Evolutionary conservation across 140 eudicot genomes (phyloP).

Genomic region (Oenanthe javanica): DNA sequence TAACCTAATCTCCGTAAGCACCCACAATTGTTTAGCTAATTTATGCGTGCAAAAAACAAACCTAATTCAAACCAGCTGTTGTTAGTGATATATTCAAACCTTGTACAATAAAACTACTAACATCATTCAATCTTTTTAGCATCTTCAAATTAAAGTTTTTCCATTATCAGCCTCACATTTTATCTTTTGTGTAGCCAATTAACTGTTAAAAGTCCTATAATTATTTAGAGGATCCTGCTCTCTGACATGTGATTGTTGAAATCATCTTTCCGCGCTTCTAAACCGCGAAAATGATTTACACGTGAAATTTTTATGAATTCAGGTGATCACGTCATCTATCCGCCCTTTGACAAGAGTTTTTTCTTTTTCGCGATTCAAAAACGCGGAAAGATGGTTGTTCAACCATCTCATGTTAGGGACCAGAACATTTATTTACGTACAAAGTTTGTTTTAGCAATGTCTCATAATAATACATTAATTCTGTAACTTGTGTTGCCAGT

Average conservation of each 20-base stretch:
- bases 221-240: neutral
- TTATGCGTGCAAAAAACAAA: neutral
- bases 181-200: neutral
- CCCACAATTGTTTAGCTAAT: neutral
- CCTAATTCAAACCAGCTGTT: neutral
- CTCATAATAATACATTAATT: neutral
- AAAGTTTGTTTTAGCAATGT: neutral
- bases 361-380: too few relatives aligned
- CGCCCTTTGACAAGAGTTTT: too few relatives aligned
- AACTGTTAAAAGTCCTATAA: neutral
- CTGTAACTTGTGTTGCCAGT: neutral
- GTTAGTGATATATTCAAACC: slow-evolving; percentile 2
- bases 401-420: too few relatives aligned
- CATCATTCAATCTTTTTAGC: neutral
- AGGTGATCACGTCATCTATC: too few relatives aligned
- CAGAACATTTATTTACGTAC: neutral
- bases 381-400: too few relatives aligned
- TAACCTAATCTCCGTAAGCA: neutral
- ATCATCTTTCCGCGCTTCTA: too few relatives aligned
- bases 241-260: too few relatives aligned
- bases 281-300: too few relatives aligned
- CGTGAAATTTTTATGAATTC: too few relatives aligned
- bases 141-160: neutral
- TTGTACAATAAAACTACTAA: neutral
- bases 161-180: neutral